Evolutionary conservation across 306 rosid species (phyloP).

Genomic region (Herpetospermum pedunculosum): DNA sequence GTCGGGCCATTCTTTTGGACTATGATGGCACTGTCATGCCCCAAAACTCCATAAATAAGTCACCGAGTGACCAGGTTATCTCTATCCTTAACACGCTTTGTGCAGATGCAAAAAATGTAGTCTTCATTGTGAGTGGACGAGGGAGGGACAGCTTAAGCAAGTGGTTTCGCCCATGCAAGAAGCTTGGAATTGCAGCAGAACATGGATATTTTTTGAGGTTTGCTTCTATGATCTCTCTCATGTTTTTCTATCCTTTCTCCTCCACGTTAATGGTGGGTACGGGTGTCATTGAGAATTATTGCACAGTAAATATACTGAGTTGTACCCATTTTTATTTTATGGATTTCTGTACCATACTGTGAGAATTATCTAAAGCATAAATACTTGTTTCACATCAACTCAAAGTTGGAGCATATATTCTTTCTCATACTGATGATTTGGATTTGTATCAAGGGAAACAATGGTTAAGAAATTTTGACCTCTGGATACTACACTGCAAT

Average conservation of each 20-base stretch:
- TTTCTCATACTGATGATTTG: background rate
- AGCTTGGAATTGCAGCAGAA: conserved; percentile 75
- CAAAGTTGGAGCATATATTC: background rate
- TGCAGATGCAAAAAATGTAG: conserved; percentile 51
- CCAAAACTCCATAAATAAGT: conserved; percentile 51
- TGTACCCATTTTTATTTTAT: background rate
- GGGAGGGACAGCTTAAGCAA: conserved; percentile 51
- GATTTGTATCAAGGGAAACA: background rate
- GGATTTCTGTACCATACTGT: background rate
- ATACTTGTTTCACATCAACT: background rate
- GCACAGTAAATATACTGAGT: background rate
- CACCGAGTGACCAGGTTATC: conserved; percentile 54
- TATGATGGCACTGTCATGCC: conserved; percentile 83
- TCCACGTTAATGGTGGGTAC: background rate
- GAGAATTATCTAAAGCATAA: background rate
- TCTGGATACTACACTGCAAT: background rate
- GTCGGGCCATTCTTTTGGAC: conserved; percentile 69
- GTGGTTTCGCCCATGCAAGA: conserved; percentile 59
- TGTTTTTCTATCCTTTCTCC: background rate
- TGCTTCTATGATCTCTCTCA: conserved; percentile 1
- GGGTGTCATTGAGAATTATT: background rate
- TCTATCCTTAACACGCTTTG: conserved; percentile 40
- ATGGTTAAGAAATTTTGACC: background rate
- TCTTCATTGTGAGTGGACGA: conserved; percentile 79
- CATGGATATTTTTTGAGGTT: conserved; percentile 72